Conservation (phyloP, 495 filamentous ascomycete species). For the Penicillium egyptiacum region DNA sequence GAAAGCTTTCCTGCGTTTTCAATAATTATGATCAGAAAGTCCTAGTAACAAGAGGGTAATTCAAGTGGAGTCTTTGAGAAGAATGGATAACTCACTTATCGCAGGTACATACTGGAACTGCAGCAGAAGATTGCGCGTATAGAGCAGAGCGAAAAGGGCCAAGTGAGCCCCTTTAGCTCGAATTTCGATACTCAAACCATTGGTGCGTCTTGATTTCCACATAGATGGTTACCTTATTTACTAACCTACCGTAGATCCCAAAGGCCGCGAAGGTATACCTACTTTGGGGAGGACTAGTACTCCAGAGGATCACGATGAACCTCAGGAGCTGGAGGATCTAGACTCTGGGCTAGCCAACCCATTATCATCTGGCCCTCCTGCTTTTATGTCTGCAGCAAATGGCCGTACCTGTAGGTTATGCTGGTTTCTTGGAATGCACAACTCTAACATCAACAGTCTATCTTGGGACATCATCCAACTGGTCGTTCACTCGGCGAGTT, state of each 20-base stretch:
- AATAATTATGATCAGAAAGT: constrained; percentile 46
- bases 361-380: constrained; percentile 37
- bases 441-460: constrained; percentile 32
- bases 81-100: constrained; percentile 1
- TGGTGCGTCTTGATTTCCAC: background rate
- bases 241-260: constrained; percentile 20
- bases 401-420: constrained; percentile 32
- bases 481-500: constrained; percentile 46
- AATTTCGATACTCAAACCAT: constrained; percentile 6
- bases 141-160: constrained; percentile 24
- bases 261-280: constrained; percentile 17
- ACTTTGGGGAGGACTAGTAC: constrained; percentile 13
- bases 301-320: constrained; percentile 13
- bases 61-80: background rate
- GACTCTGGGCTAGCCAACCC: constrained; percentile 38
- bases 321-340: constrained; percentile 23
- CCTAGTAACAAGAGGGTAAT: constrained; percentile 42
- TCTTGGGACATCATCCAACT: constrained; percentile 48
- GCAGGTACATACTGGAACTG: constrained; percentile 41
- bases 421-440: background rate
- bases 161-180: constrained; percentile 17
- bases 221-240: background rate
- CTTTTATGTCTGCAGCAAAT: constrained; percentile 35
- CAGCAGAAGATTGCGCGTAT: constrained; percentile 33
- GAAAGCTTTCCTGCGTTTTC: constrained; percentile 42